Base-by-base conservation (phyloP, 768 basidiomycete genomes). In the Tubosaeta sp. region DNA sequence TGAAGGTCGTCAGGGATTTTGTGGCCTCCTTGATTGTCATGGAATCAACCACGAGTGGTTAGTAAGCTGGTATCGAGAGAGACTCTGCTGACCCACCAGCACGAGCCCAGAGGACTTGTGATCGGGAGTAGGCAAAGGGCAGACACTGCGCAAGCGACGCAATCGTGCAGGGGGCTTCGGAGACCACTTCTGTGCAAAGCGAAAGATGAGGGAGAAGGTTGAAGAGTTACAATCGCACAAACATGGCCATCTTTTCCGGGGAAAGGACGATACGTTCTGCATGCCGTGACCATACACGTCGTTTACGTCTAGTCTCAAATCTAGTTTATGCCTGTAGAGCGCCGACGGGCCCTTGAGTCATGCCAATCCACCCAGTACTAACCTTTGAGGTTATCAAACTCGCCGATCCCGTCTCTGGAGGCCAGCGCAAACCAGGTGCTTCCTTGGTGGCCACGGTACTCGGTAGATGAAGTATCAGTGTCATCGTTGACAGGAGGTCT, bases 171-270 rank as follows among this genome's bases (percentile, higher is more conserved):
- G 82, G 67, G 47, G 72, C 65, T 24, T 69, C 64, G 44, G 71
- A 71, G 10, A 38, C 51, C 29, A 7, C 21, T 31, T 55, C 51
- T 35, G n/a, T 39, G 18, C 40, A 36, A 22, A 32, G 16, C 14
- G 49, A 19, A 11, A 29, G 25, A 34, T 69, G 70, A 4, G 75
- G 72, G 56, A 84, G 73, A 51, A 74, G 68, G 57, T 77, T 73
- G 70, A 80, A 87, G 8, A 80, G 78, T 55, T 80, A 79, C 31
- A 78, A 59, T 32, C 80, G 77, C 8, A 76, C 70, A 11, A 66
- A 52, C 40, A 66, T 53, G 0, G 74, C 52, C 40, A 47, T 38
- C 16, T 49, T 60, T 30, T 51, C 51, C 6, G 56, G 16, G 56
- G 72, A 65, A 36, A 78, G 66, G 9, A 72, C 72, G 18, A 72